Base-by-base conservation (phyloP, 2,329 filamentous ascomycete species). In the Aspergillus fumigatiaffinis region DNA sequence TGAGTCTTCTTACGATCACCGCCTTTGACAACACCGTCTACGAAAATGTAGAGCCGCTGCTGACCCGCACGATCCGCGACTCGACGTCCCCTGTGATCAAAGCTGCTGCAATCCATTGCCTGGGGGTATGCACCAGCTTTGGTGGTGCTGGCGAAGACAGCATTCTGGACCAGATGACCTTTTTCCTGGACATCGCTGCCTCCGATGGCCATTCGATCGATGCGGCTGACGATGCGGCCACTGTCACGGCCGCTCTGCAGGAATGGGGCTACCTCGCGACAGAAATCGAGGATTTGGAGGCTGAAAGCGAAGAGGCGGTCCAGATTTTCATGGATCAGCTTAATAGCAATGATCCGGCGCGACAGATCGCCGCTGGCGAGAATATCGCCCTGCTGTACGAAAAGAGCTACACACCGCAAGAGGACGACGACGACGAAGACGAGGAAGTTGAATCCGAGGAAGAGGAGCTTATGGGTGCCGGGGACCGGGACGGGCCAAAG, bases 251-350 rank as follows among this genome's bases (percentile, higher is more conserved):
- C 0, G 90, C 91, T 0, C 78, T 95, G 1, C 83, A 88, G 62
- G 85, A 87, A 57, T 96, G 91, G 90, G 88, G 87, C 1, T 88
- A 93, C 62, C 82, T 95, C 4, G 89, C 89, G 4, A 92, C 89
- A 3, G 84, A 89, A 59, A 77, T 93, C 6, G 87, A 92, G 3
- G 89, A 93, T 66, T 80, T 92, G 47, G 85, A 90, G 63, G 82
- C 84, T 17, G 81, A 86, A 59, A 90, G 88, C 32, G 87, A 91
- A 61, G 77, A 84, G 28, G 88, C 90, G 17, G 83, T 94, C 66
- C 89, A 94, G 53, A 87, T 88, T 1, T 91, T 96, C 65, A 86
- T 90, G 46, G 91, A 96, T 50, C 92, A 96, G 73, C 87, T 96
- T 20, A 87, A 92, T 58, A 91, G 89, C 70, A 81, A 81, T 32